phyloP scores from a whole-genome alignment of 2,329 filamentous ascomycete species.

The Colletotrichum spaethianum region DNA sequence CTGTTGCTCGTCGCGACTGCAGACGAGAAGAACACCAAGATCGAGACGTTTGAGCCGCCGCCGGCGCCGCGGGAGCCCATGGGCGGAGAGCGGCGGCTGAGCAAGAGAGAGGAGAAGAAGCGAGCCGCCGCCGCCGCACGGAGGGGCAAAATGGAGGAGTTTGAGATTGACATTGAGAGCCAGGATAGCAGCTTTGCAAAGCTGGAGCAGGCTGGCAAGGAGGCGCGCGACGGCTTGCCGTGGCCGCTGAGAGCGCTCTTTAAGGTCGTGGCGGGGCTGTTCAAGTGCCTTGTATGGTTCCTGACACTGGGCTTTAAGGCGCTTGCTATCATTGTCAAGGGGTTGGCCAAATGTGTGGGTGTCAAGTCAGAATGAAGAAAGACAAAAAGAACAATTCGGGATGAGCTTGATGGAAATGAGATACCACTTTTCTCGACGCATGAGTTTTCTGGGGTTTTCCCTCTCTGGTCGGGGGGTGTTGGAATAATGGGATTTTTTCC shows the following conservation, averaged over 20 bases:
- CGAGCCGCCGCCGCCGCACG: slow-evolving; percentile 41
- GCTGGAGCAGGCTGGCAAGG: slow-evolving; percentile 51
- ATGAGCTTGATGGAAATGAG: slow-evolving; percentile 20
- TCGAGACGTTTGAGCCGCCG: slow-evolving; percentile 73
- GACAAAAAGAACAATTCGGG: slow-evolving; percentile 8
- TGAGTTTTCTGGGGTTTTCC: slow-evolving; percentile 11
- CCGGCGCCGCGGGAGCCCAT: slow-evolving; percentile 53
- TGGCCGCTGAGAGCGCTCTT: slow-evolving; percentile 63
- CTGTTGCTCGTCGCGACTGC: slow-evolving; percentile 71
- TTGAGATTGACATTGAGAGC: slow-evolving; percentile 75
- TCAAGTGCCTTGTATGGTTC: slow-evolving; percentile 72
- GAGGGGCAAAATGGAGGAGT: slow-evolving; percentile 65
- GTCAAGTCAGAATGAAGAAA: slow-evolving; percentile 33
- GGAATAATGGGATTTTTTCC: slow-evolving; percentile 29
- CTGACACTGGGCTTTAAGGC: slow-evolving; percentile 70
- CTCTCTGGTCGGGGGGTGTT: slow-evolving; percentile 6
- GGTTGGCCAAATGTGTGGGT: slow-evolving; percentile 65
- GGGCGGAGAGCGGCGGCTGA: slow-evolving; percentile 47
- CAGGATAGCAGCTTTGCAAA: slow-evolving; percentile 65
- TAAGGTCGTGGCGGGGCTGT: slow-evolving; percentile 65
- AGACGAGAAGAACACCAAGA: slow-evolving; percentile 66
- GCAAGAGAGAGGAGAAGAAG: slow-evolving; percentile 46
- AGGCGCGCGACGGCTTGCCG: slow-evolving; percentile 64
- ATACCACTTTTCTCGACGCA: slow-evolving; percentile 37
- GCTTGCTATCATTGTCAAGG: slow-evolving; percentile 63